These are phyloP conservation scores for Fusarium humuli DNA, from an alignment of 2,329 filamentous ascomycete genomes.

Conservation along the genomic window DNA sequence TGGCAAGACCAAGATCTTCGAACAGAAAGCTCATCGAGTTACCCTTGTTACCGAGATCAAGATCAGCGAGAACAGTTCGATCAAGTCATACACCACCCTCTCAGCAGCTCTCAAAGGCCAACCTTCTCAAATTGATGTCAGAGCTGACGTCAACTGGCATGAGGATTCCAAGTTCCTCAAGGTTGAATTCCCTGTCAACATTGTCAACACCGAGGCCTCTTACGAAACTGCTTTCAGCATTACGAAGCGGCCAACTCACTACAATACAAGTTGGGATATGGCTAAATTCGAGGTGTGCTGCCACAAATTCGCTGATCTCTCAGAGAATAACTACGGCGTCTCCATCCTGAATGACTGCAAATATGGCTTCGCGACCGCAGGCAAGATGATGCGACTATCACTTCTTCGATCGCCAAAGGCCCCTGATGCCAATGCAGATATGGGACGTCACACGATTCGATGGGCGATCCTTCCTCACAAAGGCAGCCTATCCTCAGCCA, in stretches of 20 bases:
- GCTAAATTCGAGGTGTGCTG: constrained; percentile 97
- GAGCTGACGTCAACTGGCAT: constrained; percentile 93
- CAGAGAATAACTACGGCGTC: constrained; percentile 88
- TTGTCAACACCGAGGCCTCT: constrained; percentile 89
- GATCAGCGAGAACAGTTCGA: constrained; percentile 87
- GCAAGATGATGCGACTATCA: constrained; percentile 89
- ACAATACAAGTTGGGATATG: constrained; percentile 98
- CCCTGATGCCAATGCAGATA: constrained; percentile 92
- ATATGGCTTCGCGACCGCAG: constrained; percentile 92
- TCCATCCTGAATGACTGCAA: constrained; percentile 95
- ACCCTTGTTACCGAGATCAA: constrained; percentile 86
- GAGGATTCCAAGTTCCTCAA: constrained; percentile 99
- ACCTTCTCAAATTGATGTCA: constrained; percentile 77
- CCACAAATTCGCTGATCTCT: constrained; percentile 93
- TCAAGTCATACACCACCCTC: constrained; percentile 87
- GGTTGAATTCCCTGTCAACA: constrained; percentile 95
- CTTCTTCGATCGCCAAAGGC: constrained; percentile 90
- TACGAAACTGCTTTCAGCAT: constrained; percentile 97
- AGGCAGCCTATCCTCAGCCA: constrained; percentile 76
- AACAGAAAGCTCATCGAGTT: constrained; percentile 78
- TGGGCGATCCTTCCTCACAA: constrained; percentile 91
- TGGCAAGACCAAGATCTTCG: constrained; percentile 75
- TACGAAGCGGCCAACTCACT: constrained; percentile 90
- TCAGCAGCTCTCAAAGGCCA: constrained; percentile 72
- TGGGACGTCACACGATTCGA: constrained; percentile 87